These are phyloP conservation scores for Talaromyces sp. DNA, from an alignment of 2,329 filamentous ascomycete genomes.

Conservation along the genomic window DNA sequence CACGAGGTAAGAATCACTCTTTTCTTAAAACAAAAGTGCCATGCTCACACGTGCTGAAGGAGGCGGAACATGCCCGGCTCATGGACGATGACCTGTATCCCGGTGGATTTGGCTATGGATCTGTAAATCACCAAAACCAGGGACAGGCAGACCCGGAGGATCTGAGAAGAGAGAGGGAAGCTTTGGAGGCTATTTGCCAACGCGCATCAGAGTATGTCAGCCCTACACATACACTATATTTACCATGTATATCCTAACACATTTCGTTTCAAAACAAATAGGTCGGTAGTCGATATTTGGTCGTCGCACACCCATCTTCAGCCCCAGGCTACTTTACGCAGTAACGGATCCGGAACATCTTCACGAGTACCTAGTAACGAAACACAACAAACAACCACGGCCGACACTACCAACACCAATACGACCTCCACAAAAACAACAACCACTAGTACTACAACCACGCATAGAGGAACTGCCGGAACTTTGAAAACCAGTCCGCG, in stretches of 20 bases:
- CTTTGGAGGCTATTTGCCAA: slow-evolving; percentile 42
- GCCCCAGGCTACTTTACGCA: slow-evolving; percentile 31
- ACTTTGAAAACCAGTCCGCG: background rate
- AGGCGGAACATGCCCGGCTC: slow-evolving; percentile 40
- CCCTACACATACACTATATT: background rate
- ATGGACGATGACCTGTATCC: slow-evolving; percentile 43
- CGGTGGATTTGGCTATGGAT: slow-evolving; percentile 38
- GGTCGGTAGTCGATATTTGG: slow-evolving; percentile 42
- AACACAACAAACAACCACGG: slow-evolving; percentile 12
- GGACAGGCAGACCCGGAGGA: slow-evolving; percentile 37
- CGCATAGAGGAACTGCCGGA: background rate
- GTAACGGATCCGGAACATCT: slow-evolving; percentile 22
- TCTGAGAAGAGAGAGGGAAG: slow-evolving; percentile 39
- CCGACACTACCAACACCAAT: slow-evolving; percentile 6
- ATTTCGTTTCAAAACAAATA: slow-evolving; percentile 18
- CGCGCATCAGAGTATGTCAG: slow-evolving; percentile 39
- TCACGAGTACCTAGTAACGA: slow-evolving; percentile 17
- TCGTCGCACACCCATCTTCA: slow-evolving; percentile 37
- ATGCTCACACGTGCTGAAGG: slow-evolving; percentile 1
- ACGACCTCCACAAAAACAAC: background rate
- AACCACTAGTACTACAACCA: background rate
- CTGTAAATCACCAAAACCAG: slow-evolving; percentile 32
- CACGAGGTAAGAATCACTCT: slow-evolving; percentile 25
- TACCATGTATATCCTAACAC: background rate
- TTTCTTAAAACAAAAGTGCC: background rate